Conservation (phyloP, 352 stramenopile genomes). For the Pythium volutum region DNA sequence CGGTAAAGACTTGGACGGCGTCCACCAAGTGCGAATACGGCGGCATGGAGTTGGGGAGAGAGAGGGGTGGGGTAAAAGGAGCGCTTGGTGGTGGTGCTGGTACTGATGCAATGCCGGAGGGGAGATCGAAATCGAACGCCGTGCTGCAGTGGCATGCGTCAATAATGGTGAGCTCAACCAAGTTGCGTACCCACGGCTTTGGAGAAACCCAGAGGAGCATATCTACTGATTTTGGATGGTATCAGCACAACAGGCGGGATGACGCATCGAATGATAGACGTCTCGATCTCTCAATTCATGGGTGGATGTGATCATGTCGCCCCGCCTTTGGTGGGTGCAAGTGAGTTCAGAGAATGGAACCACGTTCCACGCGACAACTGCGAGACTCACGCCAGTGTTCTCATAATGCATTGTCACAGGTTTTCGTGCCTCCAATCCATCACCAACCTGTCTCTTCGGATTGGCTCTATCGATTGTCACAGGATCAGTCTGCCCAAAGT, state of each 20-base stretch:
- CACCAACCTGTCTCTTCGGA: background rate
- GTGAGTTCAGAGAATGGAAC: conserved; percentile 9
- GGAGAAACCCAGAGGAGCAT: background rate
- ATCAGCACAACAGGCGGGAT: background rate
- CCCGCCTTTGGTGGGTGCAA: background rate
- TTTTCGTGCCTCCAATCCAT: background rate
- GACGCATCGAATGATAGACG: background rate
- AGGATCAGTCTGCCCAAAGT: background rate
- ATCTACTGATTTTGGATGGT: conserved; percentile 5
- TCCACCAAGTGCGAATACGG: conserved; percentile 13
- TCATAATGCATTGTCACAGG: background rate
- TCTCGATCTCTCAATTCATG: too few species aligned
- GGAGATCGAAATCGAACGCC: background rate
- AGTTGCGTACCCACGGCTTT: too few species aligned
- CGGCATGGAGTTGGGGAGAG: conserved; percentile 3
- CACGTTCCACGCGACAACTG: background rate
- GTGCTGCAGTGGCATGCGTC: background rate
- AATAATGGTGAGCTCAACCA: background rate
- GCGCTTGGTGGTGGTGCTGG: background rate
- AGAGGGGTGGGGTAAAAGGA: background rate
- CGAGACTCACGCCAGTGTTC: background rate
- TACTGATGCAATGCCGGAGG: background rate
- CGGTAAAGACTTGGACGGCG: conserved; percentile 4
- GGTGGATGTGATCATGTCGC: too few species aligned
- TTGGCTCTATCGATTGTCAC: background rate